phyloP scores from a whole-genome alignment of 2,329 filamentous ascomycete species.

The Trichoderma guizhouense region DNA sequence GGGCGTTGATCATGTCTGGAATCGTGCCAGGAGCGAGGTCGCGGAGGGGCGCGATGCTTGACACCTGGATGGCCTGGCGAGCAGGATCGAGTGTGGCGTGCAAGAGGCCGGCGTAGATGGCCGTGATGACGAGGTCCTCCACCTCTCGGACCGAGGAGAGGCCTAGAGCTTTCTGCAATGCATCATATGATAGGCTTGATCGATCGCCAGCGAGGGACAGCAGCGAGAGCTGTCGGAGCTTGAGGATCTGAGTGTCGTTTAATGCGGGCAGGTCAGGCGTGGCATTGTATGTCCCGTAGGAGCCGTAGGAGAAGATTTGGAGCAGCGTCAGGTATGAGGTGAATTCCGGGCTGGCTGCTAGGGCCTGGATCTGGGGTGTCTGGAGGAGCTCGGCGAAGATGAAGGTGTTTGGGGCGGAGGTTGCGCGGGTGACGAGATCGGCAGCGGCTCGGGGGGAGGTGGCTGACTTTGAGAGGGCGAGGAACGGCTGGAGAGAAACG shows the following conservation, averaged over 20 bases:
- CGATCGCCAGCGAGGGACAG: conserved; percentile 72
- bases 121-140: conserved; percentile 80
- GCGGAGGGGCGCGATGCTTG: conserved; percentile 77
- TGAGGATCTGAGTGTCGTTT: conserved; percentile 68
- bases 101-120: conserved; percentile 82
- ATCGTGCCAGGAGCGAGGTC: conserved; percentile 76
- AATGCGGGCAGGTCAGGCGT: conserved; percentile 63
- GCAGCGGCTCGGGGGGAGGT: conserved; percentile 79
- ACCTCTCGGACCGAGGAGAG: conserved; percentile 67
- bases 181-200: conserved; percentile 67
- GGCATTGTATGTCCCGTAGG: conserved; percentile 68
- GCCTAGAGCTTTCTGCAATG: conserved; percentile 63
- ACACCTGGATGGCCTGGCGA: conserved; percentile 70
- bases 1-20: conserved; percentile 61
- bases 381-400: conserved; percentile 92
- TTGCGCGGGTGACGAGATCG: conserved; percentile 83
- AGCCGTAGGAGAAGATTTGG: conserved; percentile 89
- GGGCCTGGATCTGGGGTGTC: conserved; percentile 71
- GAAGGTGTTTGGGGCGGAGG: conserved; percentile 83
- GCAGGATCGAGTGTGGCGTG: conserved; percentile 79
- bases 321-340: conserved; percentile 66
- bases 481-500: conserved; percentile 69
- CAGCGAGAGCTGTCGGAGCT: conserved; percentile 87
- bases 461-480: conserved; percentile 82
- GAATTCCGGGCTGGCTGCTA: conserved; percentile 61